Base-by-base conservation (phyloP, 768 basidiomycete species). In the Russula lepida region DNA sequence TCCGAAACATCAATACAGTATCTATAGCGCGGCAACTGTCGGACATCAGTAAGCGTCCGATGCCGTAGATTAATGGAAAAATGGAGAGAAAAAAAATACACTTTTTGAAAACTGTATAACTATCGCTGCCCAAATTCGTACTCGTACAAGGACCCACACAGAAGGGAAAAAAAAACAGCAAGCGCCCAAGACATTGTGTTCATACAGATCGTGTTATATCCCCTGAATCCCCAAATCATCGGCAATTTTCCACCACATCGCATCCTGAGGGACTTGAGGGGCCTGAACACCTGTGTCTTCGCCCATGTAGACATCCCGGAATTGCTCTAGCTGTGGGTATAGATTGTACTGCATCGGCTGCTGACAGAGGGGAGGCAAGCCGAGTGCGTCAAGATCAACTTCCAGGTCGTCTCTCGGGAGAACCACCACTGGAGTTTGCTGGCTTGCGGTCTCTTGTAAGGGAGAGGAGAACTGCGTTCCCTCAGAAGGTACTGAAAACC, bases 241-340 rank as follows among this genome's bases (percentile, higher is more conserved):
- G 19, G 75, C 68, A 58, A 76, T 76, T 50, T 69, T 72, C 49
- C 72, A 69, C 78, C 77, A 78, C 50, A 73, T 68, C 33, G 77
- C 76, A 9, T 74, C 72, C 56, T 75, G 75, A 57, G 52, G 62
- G 7, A 49, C 58, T 30, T 58, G 62, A 54, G 35, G 30, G 15
- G 44, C 68, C 9, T 19, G 51, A 39, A 13, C 30, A 17, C 9
- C 12, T 4, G 47, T 23, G 15, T 46, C 28, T 75, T 63, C 52
- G 12, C 32, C 37, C 56, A 58, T 44, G 32, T 49, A 28, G 23
- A 63, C 28, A 30, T 63, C 62, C 27, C 54, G 62, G 46, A 63
- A 63, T 25, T 54, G 62, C 3, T 63, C 46, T 39, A 58, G 19
- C 37, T 58, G 62, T 12, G 62, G 62, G 17, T 41, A 63, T 44